Base-by-base conservation (phyloP, 2,329 filamentous ascomycete species). In the Penicillium polonicum region DNA sequence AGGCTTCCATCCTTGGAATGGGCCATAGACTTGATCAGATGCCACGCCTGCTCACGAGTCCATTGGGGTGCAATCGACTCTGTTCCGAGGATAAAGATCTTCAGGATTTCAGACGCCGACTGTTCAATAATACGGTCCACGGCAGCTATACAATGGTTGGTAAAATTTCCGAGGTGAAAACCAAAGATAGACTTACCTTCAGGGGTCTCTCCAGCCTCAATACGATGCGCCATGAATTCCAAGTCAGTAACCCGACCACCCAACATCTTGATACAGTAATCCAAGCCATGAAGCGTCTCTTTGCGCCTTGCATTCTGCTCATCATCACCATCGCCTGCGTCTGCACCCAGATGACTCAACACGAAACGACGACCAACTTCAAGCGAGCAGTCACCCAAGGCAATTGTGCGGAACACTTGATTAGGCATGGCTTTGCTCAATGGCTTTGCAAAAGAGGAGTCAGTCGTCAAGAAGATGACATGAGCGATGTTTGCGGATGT, bases 161-260 rank as follows among this genome's bases (percentile, higher is more conserved):
- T 46, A 50, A 13, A 38, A 29, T 23, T 13, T 6, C 12, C 9
- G 19, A 21, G 23, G 5, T 12, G 27, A 4, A 2, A n/a, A 8
- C 5, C 29, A 17, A n/a, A 6, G 4, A 12, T 21, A n/a, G 25
- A 60, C 61, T n/a, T 66, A 78, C 78, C 83, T 62, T 82, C 83
- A 0, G 94, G 94, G 2, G 83, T 88, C 72, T 97, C 92, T 17
- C 94, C 93, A 0, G 89, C 86, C 75, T 91, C 91, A 66, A 99
- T 89, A 19, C 94, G 85, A 36, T 93, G 86, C n/a, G 92, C 89
- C 43, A 99, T 85, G 70, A 94, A 95, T 71, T 97, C 93, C 21
- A 99, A 86, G 70, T 99, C 94, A 0, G 92, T 96, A n/a, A 99
- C 82, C 4, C 94, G 90, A 2, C 94, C 94, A 23, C 94, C 94